Percentiles rank a stretch among this genome's conserved stretches.
These are phyloP conservation scores for Groenewaldozyma auringiensis DNA, from an alignment of 1,139 yeast species.

Conservation along the genomic window DNA sequence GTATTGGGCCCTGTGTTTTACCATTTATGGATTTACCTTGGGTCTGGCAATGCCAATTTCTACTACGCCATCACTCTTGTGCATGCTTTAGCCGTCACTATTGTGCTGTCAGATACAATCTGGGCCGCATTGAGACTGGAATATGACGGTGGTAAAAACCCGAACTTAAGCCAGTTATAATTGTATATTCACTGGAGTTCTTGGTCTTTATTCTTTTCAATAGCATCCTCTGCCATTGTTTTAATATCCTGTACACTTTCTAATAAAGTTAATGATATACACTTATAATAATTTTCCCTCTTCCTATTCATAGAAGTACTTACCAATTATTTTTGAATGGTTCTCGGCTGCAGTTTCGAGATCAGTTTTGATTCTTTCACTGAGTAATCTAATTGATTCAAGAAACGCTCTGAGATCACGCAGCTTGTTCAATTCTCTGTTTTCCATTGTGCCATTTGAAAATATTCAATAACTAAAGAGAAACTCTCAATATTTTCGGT, in stretches of 20 bases:
- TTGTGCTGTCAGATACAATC: conserved; percentile 64
- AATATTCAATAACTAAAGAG: too few species aligned
- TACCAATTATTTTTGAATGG: conserved; percentile 16
- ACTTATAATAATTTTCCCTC: too few species aligned
- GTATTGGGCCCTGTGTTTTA: conserved; percentile 81
- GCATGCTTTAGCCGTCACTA: conserved; percentile 64
- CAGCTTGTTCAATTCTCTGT: not conserved
- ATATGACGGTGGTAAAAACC: conserved; percentile 45
- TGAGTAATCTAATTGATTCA: conserved; percentile 19
- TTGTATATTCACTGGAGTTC: not conserved
- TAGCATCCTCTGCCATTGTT: conserved; percentile 4
- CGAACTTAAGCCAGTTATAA: conserved; percentile 20
- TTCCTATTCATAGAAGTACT: too few species aligned
- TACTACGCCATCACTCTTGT: conserved; percentile 88
- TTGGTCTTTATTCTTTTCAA: not conserved
- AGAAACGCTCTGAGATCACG: conserved; percentile 16
- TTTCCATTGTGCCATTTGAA: too few species aligned
- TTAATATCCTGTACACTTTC: conserved; percentile 8
- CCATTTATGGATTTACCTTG: conserved; percentile 89
- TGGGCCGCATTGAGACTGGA: conserved; percentile 77
- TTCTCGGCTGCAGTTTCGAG: conserved; percentile 18
- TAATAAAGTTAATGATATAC: too few species aligned
- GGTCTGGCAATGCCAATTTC: conserved; percentile 93
- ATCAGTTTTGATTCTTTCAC: conserved; percentile 24
- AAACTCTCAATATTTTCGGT: too few species aligned